These are phyloP conservation scores for Aureobasidium sp. DNA, from an alignment of 2,329 filamentous ascomycete genomes.

Conservation along the genomic window DNA sequence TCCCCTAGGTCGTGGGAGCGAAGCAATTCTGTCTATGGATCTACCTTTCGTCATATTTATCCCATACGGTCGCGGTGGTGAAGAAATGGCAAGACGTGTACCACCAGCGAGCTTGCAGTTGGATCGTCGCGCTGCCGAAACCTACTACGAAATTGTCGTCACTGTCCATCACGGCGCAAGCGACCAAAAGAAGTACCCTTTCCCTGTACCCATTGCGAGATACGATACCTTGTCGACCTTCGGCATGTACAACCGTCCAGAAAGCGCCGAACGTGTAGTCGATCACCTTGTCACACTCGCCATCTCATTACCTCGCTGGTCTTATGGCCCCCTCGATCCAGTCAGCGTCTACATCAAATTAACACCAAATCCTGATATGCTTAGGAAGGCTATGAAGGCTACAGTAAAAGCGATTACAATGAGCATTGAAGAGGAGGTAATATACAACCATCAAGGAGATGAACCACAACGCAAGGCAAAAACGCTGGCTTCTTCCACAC, in stretches of 20 bases:
- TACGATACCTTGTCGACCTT: slow-evolving; percentile 98
- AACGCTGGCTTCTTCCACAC: slow-evolving; percentile 73
- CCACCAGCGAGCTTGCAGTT: slow-evolving; percentile 88
- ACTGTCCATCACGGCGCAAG: slow-evolving; percentile 85
- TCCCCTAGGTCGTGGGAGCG: slow-evolving; percentile 71
- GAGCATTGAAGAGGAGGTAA: slow-evolving; percentile 92
- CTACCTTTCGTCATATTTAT: slow-evolving; percentile 96
- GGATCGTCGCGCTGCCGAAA: slow-evolving; percentile 89
- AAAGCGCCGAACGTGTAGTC: slow-evolving; percentile 73
- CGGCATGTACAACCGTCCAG: slow-evolving; percentile 97
- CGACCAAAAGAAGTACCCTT: slow-evolving; percentile 82
- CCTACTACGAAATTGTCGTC: slow-evolving; percentile 92
- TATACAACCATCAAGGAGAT: slow-evolving; percentile 96
- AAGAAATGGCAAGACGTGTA: slow-evolving; percentile 81
- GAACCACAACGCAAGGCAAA: slow-evolving; percentile 88
- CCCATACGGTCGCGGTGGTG: slow-evolving; percentile 82
- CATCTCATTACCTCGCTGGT: slow-evolving; percentile 90
- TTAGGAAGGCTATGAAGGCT: slow-evolving; percentile 81
- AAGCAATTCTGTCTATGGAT: slow-evolving; percentile 91
- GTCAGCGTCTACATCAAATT: slow-evolving; percentile 95
- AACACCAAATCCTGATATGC: slow-evolving; percentile 84
- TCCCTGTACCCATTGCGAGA: slow-evolving; percentile 81
- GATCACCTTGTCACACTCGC: slow-evolving; percentile 89
- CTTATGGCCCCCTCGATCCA: slow-evolving; percentile 89
- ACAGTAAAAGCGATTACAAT: slow-evolving; percentile 92